Conservation (phyloP, 2,329 filamentous ascomycete species). For the Talaromyces islandicus region DNA sequence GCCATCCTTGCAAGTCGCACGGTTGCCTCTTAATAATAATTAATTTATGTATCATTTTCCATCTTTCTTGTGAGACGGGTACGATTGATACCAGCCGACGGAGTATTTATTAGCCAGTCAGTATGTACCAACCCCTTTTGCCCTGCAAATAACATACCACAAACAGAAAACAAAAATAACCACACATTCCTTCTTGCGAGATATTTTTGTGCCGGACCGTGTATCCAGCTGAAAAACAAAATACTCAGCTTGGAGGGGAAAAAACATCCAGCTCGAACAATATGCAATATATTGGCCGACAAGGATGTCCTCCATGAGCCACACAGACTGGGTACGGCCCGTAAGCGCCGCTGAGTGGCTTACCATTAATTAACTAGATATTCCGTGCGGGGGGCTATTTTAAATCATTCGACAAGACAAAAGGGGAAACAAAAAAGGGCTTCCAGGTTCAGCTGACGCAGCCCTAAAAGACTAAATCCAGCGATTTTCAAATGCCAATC, state of each 20-base stretch:
- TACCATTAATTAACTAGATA: too few species aligned
- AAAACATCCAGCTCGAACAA: neutral
- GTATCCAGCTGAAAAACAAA: neutral
- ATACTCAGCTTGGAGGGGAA: neutral
- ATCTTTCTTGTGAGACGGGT: neutral
- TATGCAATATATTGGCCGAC: neutral
- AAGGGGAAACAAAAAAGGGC: neutral
- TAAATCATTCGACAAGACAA: neutral
- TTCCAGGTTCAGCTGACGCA: conserved; percentile 8
- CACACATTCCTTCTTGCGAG: neutral
- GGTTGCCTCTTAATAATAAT: neutral
- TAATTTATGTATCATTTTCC: too few species aligned
- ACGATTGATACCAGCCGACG: neutral
- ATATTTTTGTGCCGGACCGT: neutral
- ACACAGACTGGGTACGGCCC: neutral
- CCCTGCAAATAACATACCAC: neutral
- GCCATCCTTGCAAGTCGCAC: neutral
- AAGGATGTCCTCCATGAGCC: neutral
- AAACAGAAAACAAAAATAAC: neutral
- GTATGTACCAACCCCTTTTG: neutral
- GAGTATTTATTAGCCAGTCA: conserved; percentile 3
- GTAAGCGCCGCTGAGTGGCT: neutral
- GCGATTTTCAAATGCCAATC: neutral
- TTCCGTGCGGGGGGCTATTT: neutral
- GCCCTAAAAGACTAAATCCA: neutral